These are phyloP conservation scores for Cryphonectria parasitica DNA, from an alignment of 2,329 filamentous ascomycete species.

Conservation along the genomic window DNA sequence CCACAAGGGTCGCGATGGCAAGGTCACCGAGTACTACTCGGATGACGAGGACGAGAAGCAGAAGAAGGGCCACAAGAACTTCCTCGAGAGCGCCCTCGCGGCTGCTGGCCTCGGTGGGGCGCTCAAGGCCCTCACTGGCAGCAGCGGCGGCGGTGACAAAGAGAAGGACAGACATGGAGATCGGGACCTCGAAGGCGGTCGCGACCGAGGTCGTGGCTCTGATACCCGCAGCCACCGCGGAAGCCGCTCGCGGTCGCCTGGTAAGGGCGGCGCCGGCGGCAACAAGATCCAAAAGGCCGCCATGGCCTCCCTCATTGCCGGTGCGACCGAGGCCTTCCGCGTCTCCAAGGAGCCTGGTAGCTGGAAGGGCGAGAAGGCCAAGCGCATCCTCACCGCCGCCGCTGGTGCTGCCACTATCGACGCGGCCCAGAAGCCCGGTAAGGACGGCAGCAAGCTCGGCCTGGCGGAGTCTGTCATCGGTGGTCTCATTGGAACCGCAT, in stretches of 20 bases:
- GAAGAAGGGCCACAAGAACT: conserved; percentile 66
- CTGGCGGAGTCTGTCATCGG: conserved; percentile 86
- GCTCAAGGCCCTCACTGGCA: conserved; percentile 62
- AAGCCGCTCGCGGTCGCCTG: conserved; percentile 55
- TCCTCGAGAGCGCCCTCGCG: conserved; percentile 65
- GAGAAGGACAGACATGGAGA: conserved; percentile 31
- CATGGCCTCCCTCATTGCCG: conserved; percentile 87
- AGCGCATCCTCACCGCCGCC: conserved; percentile 87
- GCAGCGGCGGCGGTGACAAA: conserved; percentile 49
- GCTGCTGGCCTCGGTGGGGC: conserved; percentile 65
- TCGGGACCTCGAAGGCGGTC: conserved; percentile 26
- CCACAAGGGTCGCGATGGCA: conserved; percentile 58
- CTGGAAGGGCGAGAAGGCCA: conserved; percentile 91
- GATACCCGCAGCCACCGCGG: conserved; percentile 55
- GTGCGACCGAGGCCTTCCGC: conserved; percentile 89
- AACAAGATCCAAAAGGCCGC: conserved; percentile 81
- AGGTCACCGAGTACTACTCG: conserved; percentile 57
- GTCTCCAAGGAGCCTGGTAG: conserved; percentile 85
- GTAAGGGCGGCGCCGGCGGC: conserved; percentile 46
- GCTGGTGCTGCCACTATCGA: conserved; percentile 85
- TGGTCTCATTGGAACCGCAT: conserved; percentile 81
- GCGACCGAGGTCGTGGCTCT: conserved; percentile 39
- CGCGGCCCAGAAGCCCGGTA: conserved; percentile 69
- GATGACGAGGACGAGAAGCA: conserved; percentile 59
- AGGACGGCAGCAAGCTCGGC: conserved; percentile 81